Evolutionary conservation across 164 flowering plant species (phyloP), one percentile per base, ranked within the genome.

Genomic region (Taxillus chinensis): DNA sequence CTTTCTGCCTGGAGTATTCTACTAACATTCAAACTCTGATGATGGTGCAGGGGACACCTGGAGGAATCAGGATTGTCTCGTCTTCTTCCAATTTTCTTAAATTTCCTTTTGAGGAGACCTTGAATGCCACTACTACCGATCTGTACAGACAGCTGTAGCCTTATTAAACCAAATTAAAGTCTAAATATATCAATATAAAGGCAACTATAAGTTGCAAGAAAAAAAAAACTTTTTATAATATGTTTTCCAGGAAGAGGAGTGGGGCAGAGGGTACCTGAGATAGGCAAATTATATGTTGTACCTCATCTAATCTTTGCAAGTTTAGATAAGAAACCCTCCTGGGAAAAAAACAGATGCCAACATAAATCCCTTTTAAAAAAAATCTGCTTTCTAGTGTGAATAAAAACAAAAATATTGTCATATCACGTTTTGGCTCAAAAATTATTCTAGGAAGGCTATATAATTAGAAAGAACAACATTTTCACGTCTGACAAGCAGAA

Each of bases 111-210:
- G 76, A 90, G 72, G 59, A 90, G 71, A 55, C 89, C 84, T 83
- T 86, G 88, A 69, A 93, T 74, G 48, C 95, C 99, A 65, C 79
- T 64, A 59, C 78, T 72, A 42, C 80, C 79, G 75, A 75, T 82
- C 80, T 93, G 89, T 59, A 71, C 91, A 76, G 93, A 86, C 79
- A 90, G 79, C 99, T 93, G 90, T 82, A 84, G 68, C 65, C 76
- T 73, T 27, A 70, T 83, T 68, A 80, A 79, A 71, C 73, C 74
- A 74, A 70, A 66, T 70, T 55, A 7, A 73, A 12, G 8, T 51
- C 15, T 3, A 8, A 48, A 48, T 4, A 27, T 27, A 27, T 27
- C 27, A 27, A 27, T 27, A 27, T 27, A 27, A 27, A 27, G 27
- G 27, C 27, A 27, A 27, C 27, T 27, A 27, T 27, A 27, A 27